A percentile compares a stretch with the other conserved stretches of the same genome.
Conservation (phyloP, 176 grass and related monocot genomes). For the Rhipidocladum racemiflorum region DNA sequence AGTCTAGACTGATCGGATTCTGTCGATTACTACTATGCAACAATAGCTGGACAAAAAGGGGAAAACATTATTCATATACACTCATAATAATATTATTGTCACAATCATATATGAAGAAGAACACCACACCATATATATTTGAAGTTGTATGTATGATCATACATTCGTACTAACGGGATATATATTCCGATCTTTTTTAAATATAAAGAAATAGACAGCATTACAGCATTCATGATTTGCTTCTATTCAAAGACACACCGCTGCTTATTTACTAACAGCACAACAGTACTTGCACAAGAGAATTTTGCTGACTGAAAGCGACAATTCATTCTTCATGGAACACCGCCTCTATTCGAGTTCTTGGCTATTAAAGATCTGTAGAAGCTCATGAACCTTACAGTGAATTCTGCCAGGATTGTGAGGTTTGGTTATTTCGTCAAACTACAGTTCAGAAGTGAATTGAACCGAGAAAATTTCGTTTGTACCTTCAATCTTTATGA, state of each 20-base stretch:
- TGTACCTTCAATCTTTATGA: slow-evolving; percentile 75
- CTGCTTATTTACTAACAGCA: slow-evolving; percentile 22
- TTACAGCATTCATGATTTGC: not conserved
- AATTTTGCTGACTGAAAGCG: not conserved
- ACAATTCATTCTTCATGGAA: not conserved
- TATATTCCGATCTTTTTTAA: not conserved
- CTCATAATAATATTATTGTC: not conserved
- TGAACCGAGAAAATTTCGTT: not conserved
- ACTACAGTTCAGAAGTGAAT: not conserved
- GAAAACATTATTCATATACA: not conserved
- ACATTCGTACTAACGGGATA: not conserved
- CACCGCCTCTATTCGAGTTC: slow-evolving; percentile 13
- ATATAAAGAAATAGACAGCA: not conserved
- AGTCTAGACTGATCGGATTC: not conserved
- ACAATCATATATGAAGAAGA: not conserved
- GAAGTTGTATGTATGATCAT: not conserved
- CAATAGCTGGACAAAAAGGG: not conserved
- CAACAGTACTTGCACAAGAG: not conserved
- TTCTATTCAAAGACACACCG: slow-evolving; percentile 4
- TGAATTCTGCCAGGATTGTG: slow-evolving; percentile 54
- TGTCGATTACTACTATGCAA: not conserved
- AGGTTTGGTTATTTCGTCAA: not conserved
- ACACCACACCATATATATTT: too few species aligned
- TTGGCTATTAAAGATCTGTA: slow-evolving; percentile 52
- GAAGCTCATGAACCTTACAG: slow-evolving; percentile 66